phyloP scores from a whole-genome alignment of 495 filamentous ascomycete genomes.

The Beverwykella pulmonaria region DNA sequence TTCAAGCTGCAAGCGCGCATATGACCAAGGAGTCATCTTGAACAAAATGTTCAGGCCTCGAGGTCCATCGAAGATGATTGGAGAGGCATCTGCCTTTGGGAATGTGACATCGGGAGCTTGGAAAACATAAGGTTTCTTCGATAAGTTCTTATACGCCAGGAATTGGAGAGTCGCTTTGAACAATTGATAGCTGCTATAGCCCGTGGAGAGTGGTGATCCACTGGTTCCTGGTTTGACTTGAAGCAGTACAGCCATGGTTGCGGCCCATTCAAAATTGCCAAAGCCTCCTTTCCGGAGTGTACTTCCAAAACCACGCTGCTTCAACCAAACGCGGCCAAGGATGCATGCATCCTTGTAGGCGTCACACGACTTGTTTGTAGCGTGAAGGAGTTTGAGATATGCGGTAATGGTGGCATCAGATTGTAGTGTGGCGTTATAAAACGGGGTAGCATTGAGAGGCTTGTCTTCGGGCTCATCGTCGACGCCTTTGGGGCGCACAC shows the following conservation, averaged over 20 bases:
- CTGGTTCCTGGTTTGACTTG: slow-evolving; percentile 62
- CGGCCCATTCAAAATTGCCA: slow-evolving; percentile 88
- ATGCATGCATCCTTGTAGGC: slow-evolving; percentile 81
- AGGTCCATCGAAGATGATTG: slow-evolving; percentile 67
- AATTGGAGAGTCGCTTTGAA: slow-evolving; percentile 92
- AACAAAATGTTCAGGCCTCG: slow-evolving; percentile 80
- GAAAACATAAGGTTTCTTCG: slow-evolving; percentile 63
- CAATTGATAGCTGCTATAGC: slow-evolving; percentile 88
- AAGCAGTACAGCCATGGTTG: slow-evolving; percentile 75
- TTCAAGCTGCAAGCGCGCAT: slow-evolving; percentile 68
- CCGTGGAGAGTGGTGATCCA: slow-evolving; percentile 68
- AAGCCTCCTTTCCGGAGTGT: slow-evolving; percentile 77
- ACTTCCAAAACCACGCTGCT: slow-evolving; percentile 78
- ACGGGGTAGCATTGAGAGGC: slow-evolving; percentile 64
- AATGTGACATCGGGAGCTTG: slow-evolving; percentile 45
- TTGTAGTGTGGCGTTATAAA: slow-evolving; percentile 83
- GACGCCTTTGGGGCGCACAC: slow-evolving; percentile 59
- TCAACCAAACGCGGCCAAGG: slow-evolving; percentile 84
- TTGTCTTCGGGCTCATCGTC: slow-evolving; percentile 46
- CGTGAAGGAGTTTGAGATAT: slow-evolving; percentile 73
- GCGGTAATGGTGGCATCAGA: slow-evolving; percentile 72
- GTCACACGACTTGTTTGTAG: slow-evolving; percentile 63
- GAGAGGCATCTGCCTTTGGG: slow-evolving; percentile 42
- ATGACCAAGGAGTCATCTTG: slow-evolving; percentile 90
- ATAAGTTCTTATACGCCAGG: slow-evolving; percentile 69